Evolutionary conservation across 495 filamentous ascomycete genomes (phyloP).

Genomic region (Talaromyces nanjingensis): DNA sequence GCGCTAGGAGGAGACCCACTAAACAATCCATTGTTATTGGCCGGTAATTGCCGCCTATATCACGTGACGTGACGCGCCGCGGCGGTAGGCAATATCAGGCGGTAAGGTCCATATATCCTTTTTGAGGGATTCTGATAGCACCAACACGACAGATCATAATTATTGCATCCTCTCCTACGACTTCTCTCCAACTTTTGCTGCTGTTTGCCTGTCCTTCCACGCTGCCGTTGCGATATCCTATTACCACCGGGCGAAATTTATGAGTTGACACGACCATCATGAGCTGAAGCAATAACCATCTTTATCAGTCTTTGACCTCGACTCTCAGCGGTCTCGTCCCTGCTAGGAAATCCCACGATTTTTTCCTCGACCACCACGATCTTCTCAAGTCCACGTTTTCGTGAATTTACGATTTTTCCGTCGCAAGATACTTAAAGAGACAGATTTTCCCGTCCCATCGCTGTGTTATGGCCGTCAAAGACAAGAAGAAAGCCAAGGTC

Average conservation of each 20-base stretch:
- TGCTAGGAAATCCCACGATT: background rate
- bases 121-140: background rate
- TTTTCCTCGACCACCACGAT: background rate
- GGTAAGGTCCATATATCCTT: constrained; percentile 1
- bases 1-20: background rate
- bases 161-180: background rate
- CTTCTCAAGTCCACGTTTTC: background rate
- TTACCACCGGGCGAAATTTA: background rate
- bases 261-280: background rate
- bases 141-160: background rate
- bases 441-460: background rate
- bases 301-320: background rate
- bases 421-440: background rate
- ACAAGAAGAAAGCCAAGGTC: background rate
- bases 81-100: constrained; percentile 4
- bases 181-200: background rate
- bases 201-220: background rate
- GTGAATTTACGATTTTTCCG: background rate
- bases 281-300: background rate
- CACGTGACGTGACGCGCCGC: background rate
- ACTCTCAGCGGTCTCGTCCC: background rate
- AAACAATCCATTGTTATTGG: background rate
- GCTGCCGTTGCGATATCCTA: background rate
- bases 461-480: constrained; percentile 2
- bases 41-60: background rate